Percentiles rank a stretch among this genome's conserved stretches.
These are phyloP conservation scores for Telfairia occidentalis DNA, from an alignment of 331 rosid species.

Conservation along the genomic window DNA sequence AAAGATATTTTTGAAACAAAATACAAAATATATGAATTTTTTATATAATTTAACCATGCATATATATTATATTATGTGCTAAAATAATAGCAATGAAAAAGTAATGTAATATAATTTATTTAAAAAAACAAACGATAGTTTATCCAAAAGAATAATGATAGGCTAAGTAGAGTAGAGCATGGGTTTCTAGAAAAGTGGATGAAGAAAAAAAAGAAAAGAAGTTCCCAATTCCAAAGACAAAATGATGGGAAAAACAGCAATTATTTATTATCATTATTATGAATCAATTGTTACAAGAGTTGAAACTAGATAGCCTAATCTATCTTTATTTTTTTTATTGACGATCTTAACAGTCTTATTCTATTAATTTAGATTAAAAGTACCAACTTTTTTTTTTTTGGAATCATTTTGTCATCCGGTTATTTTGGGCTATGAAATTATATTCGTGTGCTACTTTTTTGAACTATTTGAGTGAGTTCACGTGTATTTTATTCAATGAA, in stretches of 20 bases:
- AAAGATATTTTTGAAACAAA: too few relatives aligned
- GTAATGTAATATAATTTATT: too few relatives aligned
- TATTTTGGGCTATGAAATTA: background rate
- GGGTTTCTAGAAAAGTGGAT: constrained; percentile 1
- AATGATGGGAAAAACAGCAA: background rate
- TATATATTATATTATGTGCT: too few relatives aligned
- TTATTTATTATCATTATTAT: background rate
- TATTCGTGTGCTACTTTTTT: background rate
- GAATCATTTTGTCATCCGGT: background rate
- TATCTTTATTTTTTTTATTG: too few relatives aligned
- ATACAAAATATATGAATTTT: too few relatives aligned
- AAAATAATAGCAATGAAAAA: background rate
- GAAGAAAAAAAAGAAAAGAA: background rate
- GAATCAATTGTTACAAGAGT: background rate
- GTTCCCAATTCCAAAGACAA: background rate
- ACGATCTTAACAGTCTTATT: background rate
- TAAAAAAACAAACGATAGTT: background rate
- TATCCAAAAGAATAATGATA: background rate
- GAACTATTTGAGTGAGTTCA: background rate
- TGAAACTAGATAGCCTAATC: background rate
- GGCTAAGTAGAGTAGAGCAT: background rate
- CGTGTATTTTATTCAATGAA: too few relatives aligned
- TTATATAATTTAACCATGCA: too few relatives aligned
- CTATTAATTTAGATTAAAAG: background rate
- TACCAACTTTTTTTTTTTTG: background rate